phyloP scores from a whole-genome alignment of 306 rosid genomes.

The Gillenia trifoliata region DNA sequence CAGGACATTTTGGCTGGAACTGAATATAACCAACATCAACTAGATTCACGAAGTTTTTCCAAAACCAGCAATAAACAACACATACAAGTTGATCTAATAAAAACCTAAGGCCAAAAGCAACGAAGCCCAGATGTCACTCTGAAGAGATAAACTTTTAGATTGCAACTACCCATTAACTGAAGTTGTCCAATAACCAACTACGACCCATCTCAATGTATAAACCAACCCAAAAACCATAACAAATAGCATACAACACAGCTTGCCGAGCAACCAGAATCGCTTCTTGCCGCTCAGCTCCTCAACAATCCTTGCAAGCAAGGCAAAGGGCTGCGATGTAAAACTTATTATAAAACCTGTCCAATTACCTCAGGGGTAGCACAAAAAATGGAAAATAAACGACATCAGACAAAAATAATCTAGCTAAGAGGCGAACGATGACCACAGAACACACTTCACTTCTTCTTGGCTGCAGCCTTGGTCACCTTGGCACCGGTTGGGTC shows the following conservation, averaged over 20 bases:
- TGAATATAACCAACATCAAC: too few species aligned
- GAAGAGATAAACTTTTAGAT: too few species aligned
- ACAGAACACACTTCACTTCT: constrained; percentile 41
- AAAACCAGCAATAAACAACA: too few species aligned
- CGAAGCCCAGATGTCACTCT: too few species aligned
- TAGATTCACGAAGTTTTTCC: too few species aligned
- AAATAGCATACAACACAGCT: constrained; percentile 21
- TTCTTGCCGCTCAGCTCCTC: constrained; percentile 5
- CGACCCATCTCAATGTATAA: constrained; percentile 21
- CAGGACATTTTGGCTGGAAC: too few species aligned
- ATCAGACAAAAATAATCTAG: constrained; percentile 25
- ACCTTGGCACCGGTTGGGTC: constrained; percentile 55
- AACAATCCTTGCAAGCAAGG: constrained; percentile 15
- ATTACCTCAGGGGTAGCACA: constrained; percentile 5
- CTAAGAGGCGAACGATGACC: not conserved
- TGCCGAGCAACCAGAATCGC: constrained; percentile 23
- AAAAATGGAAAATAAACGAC: constrained; percentile 5
- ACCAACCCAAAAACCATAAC: not conserved
- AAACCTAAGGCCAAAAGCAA: too few species aligned
- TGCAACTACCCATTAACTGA: constrained; percentile 13
- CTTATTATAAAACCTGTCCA: constrained; percentile 10
- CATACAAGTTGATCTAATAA: too few species aligned
- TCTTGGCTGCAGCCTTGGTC: constrained; percentile 56
- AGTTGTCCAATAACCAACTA: constrained; percentile 5
- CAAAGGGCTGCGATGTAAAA: not conserved